These are phyloP conservation scores for Juncus effusus DNA, from an alignment of 176 grass and related monocot species.

Conservation along the genomic window DNA sequence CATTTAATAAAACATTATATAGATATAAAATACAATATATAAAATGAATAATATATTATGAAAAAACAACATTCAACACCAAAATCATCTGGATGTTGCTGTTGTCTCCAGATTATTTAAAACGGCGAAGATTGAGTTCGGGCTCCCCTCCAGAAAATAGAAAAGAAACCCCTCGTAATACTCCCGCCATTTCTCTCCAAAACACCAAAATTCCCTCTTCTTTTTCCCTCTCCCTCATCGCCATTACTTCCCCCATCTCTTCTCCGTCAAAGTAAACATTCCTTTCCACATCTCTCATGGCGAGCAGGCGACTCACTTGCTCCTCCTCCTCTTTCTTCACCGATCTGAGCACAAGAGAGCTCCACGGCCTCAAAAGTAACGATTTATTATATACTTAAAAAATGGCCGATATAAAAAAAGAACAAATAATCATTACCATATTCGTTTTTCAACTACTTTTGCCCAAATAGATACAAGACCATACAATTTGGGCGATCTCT, in stretches of 20 bases:
- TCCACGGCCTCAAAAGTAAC: conserved; percentile 46
- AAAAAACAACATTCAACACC: no score
- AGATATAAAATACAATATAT: no score
- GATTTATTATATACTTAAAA: background rate
- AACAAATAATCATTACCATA: background rate
- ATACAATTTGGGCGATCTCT: conserved; percentile 53
- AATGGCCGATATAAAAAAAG: no score
- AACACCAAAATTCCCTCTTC: conserved; percentile 17
- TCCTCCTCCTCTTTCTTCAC: conserved; percentile 57
- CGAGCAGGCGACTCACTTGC: conserved; percentile 24
- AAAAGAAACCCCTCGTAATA: background rate
- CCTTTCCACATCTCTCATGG: conserved; percentile 28
- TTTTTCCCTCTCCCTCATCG: background rate
- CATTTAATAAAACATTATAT: no score
- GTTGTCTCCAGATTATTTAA: no score
- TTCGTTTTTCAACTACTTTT: background rate
- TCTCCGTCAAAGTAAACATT: background rate
- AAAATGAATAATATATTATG: no score
- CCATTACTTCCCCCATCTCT: background rate
- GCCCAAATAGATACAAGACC: background rate
- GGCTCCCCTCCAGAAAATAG: background rate
- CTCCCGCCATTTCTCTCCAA: conserved; percentile 26
- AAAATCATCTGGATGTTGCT: no score
- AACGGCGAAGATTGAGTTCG: no score
- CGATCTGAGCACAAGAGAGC: conserved; percentile 54